A percentile compares a stretch with the other conserved stretches of the same genome.
Evolutionary conservation across 441 rosid species (phyloP).

Genomic region (Omphalea diandra): DNA sequence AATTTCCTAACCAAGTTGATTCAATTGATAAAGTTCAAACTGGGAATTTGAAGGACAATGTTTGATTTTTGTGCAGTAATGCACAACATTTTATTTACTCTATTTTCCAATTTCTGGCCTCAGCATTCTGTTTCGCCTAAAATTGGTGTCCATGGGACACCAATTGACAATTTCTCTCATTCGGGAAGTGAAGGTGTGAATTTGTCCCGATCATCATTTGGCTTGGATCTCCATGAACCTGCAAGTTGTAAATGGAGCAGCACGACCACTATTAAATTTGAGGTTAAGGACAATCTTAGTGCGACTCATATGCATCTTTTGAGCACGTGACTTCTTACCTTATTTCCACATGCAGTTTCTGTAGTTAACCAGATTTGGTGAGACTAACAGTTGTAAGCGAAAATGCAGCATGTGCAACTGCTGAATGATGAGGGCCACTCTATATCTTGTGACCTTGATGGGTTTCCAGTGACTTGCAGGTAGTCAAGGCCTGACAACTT

Average conservation of each 20-base stretch:
- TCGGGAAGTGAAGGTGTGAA: constrained; percentile 90
- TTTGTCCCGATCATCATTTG: constrained; percentile 74
- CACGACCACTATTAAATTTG: constrained; percentile 84
- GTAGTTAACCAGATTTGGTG: constrained; percentile 3
- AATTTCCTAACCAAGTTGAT: constrained; percentile 2
- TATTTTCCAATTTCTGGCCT: constrained; percentile 22
- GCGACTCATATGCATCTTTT: constrained; percentile 11
- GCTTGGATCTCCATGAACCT: constrained; percentile 83
- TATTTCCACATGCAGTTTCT: constrained; percentile 3
- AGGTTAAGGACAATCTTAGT: constrained; percentile 44
- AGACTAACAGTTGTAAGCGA: constrained; percentile 24
- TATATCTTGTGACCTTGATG: constrained; percentile 79
- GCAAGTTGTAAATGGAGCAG: constrained; percentile 83
- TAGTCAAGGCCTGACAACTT: constrained; percentile 33
- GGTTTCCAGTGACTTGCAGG: constrained; percentile 92
- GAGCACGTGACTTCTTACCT: constrained; percentile 17
- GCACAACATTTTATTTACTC: constrained; percentile 6
- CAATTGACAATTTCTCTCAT: constrained; percentile 79
- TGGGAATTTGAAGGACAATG: constrained; percentile 5
- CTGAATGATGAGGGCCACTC: constrained; percentile 80
- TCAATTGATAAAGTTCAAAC: constrained; percentile 3
- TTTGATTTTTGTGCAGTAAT: constrained; percentile 7
- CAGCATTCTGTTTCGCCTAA: constrained; percentile 96
- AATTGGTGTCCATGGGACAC: constrained; percentile 85
- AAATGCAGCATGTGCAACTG: constrained; percentile 70